Evolutionary conservation across 441 rosid genomes (phyloP).

Genomic region (Biscutella laevigata): DNA sequence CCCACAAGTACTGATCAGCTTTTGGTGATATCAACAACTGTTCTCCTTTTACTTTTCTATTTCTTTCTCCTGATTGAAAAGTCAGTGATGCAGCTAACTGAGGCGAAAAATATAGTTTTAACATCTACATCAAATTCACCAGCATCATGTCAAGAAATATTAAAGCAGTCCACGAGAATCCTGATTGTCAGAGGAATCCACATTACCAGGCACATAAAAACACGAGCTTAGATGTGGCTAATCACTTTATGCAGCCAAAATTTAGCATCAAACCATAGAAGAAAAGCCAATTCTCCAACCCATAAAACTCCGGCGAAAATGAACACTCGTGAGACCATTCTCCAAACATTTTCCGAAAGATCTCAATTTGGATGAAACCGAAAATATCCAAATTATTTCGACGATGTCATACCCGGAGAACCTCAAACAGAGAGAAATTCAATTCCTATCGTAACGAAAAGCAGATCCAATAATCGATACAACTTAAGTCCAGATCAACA

Average conservation of each 20-base stretch:
- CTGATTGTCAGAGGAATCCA: neutral
- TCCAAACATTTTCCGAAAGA: constrained; percentile 13
- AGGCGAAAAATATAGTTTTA: neutral
- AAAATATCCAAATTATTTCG: neutral
- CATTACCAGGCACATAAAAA: constrained; percentile 20
- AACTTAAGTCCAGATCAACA: constrained; percentile 9
- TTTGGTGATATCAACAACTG: neutral
- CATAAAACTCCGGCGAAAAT: constrained; percentile 16
- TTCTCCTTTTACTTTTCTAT: neutral
- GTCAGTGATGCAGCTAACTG: constrained; percentile 4
- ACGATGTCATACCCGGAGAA: neutral
- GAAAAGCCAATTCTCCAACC: constrained; percentile 20
- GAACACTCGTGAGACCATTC: constrained; percentile 3
- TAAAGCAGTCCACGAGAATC: too few species aligned
- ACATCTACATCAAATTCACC: neutral
- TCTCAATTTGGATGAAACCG: neutral
- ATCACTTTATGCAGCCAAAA: constrained; percentile 13
- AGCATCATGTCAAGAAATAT: neutral
- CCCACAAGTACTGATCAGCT: neutral
- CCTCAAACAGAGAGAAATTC: neutral
- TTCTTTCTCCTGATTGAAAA: neutral
- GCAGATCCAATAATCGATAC: constrained; percentile 23
- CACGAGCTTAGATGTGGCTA: constrained; percentile 13
- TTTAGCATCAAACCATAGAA: constrained; percentile 17
- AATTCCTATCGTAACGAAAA: neutral